Base-by-base conservation (phyloP, 164 flowering plant species). In the Echeveria elegans region DNA sequence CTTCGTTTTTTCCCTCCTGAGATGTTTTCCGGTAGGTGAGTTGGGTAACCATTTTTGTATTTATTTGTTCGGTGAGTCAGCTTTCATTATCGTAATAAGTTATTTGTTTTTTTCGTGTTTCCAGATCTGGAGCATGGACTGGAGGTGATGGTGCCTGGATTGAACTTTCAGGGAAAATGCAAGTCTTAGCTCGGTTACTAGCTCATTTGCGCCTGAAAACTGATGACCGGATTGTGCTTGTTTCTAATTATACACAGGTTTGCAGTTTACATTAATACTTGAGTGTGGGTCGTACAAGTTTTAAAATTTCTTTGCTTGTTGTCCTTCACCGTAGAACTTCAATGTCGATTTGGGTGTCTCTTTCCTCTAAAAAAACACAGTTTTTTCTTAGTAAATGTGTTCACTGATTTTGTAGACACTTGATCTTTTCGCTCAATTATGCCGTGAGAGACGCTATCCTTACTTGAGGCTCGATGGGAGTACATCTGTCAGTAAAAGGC, bases 191-290 rank as follows among this genome's bases (percentile, higher is more conserved):
- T 38, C 81, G 97, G 38, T 84, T 95, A 65, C 84, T 95, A 60
- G 88, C 86, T 64, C 93, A 91, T 52, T 72, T 95, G 63, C 96
- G 92, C 45, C 87, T 84, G 53, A 87, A 69, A 74, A 91, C 99
- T 66, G 85, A 88, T 84, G 97, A 92, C 66, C 84, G 99, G 6
- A 92, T 95, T 70, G 99, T 95, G 61, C 89, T 89, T 36, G 97
- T 95, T 72, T 95, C 99, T 73, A 95, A 95, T 79, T 92, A 95
- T 73, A 95, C 99, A 61, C 97, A 95, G 92, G 99, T 88, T 65
- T 37, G 47, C 29, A 38, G 56, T 79, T 37, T 50, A 2, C 18
- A 31, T 24, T 53, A 26, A 53, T 11, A 9, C 11, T 26, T 53
- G 31, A 24, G 18, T 26, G 18, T 53, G 60, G 31, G 10, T 53